Base-by-base conservation (phyloP, 2,329 filamentous ascomycete species). In the Colletotrichum limetticola region DNA sequence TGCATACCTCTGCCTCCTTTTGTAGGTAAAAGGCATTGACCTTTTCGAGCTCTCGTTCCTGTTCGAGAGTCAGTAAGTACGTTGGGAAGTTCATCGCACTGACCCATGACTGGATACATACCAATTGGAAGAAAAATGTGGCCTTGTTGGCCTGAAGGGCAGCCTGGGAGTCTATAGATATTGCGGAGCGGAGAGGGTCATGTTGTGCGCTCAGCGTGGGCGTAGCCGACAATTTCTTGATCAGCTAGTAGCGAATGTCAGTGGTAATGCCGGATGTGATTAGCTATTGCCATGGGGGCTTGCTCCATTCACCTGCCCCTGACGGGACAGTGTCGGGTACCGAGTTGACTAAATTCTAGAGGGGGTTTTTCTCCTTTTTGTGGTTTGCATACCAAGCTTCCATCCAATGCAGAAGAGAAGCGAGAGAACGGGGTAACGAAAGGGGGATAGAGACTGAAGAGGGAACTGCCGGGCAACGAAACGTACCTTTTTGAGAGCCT, bases 31-130 rank as follows among this genome's bases (percentile, higher is more conserved):
- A 98, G 16, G 92, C 94, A 84, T 99, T 99, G 84, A 99, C 97
- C 83, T 98, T 99, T 83, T 98, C 97, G 68, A 99, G 90, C 83
- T 99, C 97, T 78, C 97, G 92, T 88, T 99, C 97, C 95, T 98
- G 81, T 74, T 76, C 71, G 55, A 68, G 72, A n/a, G 78, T 90
- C 74, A 89, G 85, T 74, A 83, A 75, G 49, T 75, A 74, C 61
- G 42, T 60, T 59, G 76, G 74, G 62, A 75, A 71, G 35, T 76
- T 68, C 75, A 74, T 72, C 4, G 26, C 64, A 75, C 66, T 65
- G 71, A 71, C 74, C 24, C 65, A 72, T 26, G 67, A 61, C 58
- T 67, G 61, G 67, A 62, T 61, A 77, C 91, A 81, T 90, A 98
- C 95, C 83, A 99, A 88, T 83, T 97, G 94, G 83, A 98, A 98